Evolutionary conservation across 306 rosid genomes (phyloP), one percentile per base, ranked within the genome.

Genomic region (Erythrophleum fordii): DNA sequence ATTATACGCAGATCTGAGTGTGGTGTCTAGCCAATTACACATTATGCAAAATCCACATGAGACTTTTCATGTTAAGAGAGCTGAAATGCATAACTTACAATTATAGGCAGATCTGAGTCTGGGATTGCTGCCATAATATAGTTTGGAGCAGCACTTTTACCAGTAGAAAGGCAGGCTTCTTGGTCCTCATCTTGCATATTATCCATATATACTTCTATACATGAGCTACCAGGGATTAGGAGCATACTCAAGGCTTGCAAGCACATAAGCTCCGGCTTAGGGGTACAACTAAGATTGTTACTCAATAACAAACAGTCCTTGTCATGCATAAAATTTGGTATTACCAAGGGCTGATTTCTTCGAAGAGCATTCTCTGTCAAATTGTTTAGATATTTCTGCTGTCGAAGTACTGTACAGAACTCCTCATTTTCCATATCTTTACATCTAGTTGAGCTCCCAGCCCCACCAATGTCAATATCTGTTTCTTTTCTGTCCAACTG

Each of bases 351-450:
- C 56, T 96, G 95, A 78, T 88, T 92, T 88, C 87, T 96, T 72
- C 94, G 87, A 22, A 96, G 97, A 86, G 99, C 97, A 6, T 87
- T 91, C 58, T 90, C 93, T 58, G 98, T 93, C 89, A 93, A 83
- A 78, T 78, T 91, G 87, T 83, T 80, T 28, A 96, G 76, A 85
- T 83, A 84, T 80, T 93, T 93, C 86, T 93, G 96, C 83, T 89
- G 97, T 75, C 83, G 81, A 75, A 93, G 87, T 82, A 96, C 83
- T 37, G 88, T 81, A 83, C 60, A 81, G 72, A 88, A 86, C 51
- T 90, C 94, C 71, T 88, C 92, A 5, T 75, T 82, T 85, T 86
- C 94, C 64, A 34, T 51, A 76, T 82, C 87, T 84, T 83, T 84
- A 69, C 78, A 82, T 72, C 86, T 71, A 75, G 87, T 88, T 62